phyloP scores from a whole-genome alignment of 2,329 filamentous ascomycete genomes.

The Penicillium digitatum region DNA sequence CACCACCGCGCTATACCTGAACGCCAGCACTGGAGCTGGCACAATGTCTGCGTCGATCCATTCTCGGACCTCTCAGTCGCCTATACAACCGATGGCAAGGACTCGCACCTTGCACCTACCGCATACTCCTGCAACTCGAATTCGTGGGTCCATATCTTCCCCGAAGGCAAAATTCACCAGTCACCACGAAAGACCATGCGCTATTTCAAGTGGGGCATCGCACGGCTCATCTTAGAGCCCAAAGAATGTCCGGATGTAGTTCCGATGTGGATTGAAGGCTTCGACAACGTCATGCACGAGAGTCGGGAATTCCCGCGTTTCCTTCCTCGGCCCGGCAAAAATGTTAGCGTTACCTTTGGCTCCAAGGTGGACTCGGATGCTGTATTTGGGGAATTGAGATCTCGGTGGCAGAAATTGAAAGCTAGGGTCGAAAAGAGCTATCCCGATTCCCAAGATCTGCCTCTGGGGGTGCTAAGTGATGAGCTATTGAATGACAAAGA shows the following conservation, averaged over 20 bases:
- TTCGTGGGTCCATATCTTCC: constrained; percentile 92
- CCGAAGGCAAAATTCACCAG: constrained; percentile 92
- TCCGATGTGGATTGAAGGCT: constrained; percentile 91
- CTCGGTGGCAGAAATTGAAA: constrained; percentile 66
- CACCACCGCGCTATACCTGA: constrained; percentile 41
- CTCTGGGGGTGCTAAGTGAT: constrained; percentile 59
- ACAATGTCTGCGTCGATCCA: constrained; percentile 46
- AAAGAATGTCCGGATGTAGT: constrained; percentile 84
- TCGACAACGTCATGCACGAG: constrained; percentile 84
- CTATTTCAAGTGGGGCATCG: constrained; percentile 98
- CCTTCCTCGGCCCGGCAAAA: constrained; percentile 72
- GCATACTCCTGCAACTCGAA: constrained; percentile 65
- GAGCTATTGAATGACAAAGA: constrained; percentile 66
- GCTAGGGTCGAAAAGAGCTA: constrained; percentile 50
- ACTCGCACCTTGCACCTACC: constrained; percentile 64
- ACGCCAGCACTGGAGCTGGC: constrained; percentile 37
- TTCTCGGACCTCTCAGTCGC: constrained; percentile 44
- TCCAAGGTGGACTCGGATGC: constrained; percentile 68
- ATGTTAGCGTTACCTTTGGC: constrained; percentile 51
- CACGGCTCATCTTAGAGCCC: constrained; percentile 83
- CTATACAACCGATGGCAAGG: constrained; percentile 40
- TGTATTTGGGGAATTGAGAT: constrained; percentile 72
- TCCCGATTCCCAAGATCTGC: constrained; percentile 32
- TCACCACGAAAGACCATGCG: constrained; percentile 72
- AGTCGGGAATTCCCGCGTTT: constrained; percentile 73